Conservation (phyloP, 805 yeast genomes). For the Maudiozyma pseudohumilis region DNA sequence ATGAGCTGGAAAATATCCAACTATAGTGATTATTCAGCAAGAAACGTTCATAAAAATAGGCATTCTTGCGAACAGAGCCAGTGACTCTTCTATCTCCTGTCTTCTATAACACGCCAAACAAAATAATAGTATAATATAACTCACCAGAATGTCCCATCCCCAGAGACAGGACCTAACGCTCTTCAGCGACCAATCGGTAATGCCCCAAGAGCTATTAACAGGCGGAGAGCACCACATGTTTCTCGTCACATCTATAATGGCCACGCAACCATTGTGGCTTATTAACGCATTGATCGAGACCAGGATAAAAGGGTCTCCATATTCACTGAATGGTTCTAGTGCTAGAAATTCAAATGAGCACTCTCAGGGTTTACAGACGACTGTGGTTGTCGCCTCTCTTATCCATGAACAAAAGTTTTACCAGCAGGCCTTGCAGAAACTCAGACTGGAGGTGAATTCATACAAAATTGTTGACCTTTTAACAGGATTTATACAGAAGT, state of each 20-base stretch:
- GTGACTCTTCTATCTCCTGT: too few relatives aligned
- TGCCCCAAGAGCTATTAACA: slow-evolving; percentile 18
- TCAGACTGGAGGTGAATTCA: slow-evolving; percentile 17
- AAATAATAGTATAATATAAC: too few relatives aligned
- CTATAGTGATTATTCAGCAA: neutral
- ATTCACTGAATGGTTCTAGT: slow-evolving; percentile 29
- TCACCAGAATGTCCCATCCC: slow-evolving; percentile 11
- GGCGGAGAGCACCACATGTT: slow-evolving; percentile 22
- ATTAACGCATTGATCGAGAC: slow-evolving; percentile 45
- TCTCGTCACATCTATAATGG: slow-evolving; percentile 34
- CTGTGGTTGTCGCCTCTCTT: slow-evolving; percentile 25
- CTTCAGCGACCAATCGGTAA: slow-evolving; percentile 41
- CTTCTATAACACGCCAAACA: too few relatives aligned
- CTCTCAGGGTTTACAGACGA: slow-evolving; percentile 7
- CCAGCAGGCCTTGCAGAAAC: slow-evolving; percentile 14
- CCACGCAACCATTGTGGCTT: slow-evolving; percentile 60
- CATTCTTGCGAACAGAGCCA: too few relatives aligned
- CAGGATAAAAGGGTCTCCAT: slow-evolving; percentile 35
- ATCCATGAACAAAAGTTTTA: slow-evolving; percentile 17
- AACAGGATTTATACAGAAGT: slow-evolving; percentile 33
- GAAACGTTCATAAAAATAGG: too few relatives aligned
- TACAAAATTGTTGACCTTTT: slow-evolving; percentile 36
- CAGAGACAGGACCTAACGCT: slow-evolving; percentile 53
- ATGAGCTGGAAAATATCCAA: neutral
- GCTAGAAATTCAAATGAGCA: neutral